Conservation (phyloP, 805 yeast species). For the Maudiozyma saulgeensis region DNA sequence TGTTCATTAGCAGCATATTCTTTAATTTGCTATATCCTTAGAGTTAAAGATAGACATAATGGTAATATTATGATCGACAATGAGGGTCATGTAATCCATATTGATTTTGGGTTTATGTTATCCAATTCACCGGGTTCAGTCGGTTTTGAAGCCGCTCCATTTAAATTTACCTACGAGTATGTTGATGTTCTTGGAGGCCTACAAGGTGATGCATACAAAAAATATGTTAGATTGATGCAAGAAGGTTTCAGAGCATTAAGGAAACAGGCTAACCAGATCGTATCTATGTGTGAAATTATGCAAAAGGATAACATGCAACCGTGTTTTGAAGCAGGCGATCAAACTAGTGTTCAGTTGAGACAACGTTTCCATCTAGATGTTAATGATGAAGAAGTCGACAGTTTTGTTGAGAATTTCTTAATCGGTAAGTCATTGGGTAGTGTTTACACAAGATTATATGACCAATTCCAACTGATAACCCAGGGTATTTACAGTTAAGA, state of each 20-base stretch:
- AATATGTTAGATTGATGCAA: constrained; percentile 56
- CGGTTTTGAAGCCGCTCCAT: constrained; percentile 96
- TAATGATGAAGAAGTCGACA: constrained; percentile 52
- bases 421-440: constrained; percentile 80
- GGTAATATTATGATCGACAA: constrained; percentile 96
- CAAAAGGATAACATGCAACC: constrained; percentile 84
- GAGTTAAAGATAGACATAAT: constrained; percentile 92
- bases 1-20: constrained; percentile 86
- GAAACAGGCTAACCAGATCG: constrained; percentile 60
- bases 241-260: constrained; percentile 68
- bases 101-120: constrained; percentile 88
- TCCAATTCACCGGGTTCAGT: constrained; percentile 96
- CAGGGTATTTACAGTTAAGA: constrained; percentile 79
- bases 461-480: constrained; percentile 87
- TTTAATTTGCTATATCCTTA: constrained; percentile 77
- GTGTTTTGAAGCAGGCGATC: constrained; percentile 81
- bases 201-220: constrained; percentile 48
- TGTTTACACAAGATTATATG: constrained; percentile 83
- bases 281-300: constrained; percentile 87
- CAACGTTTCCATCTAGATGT: constrained; percentile 78
- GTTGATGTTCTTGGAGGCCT: constrained; percentile 80
- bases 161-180: constrained; percentile 83
- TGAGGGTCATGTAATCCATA: constrained; percentile 90
- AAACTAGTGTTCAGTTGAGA: constrained; percentile 65
- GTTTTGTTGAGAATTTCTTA: constrained; percentile 66